A percentile compares a stretch with the other conserved stretches of the same genome.
Evolutionary conservation across 495 filamentous ascomycete species (phyloP).

Genomic region (Rhypophila decipiens): DNA sequence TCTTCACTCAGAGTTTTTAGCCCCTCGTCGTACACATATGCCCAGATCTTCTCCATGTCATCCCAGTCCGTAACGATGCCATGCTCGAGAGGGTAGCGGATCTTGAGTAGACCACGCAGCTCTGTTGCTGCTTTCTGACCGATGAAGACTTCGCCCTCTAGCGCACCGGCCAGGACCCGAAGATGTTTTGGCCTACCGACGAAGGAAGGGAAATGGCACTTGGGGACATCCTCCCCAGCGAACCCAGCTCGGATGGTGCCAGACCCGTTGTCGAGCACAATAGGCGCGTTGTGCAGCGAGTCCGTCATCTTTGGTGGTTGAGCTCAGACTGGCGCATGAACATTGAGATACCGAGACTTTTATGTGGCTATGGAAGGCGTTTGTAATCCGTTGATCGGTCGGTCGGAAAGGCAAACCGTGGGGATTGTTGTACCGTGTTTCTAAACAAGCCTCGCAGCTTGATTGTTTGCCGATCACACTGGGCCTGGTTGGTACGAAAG

Average conservation of each 20-base stretch:
- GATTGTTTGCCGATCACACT: background rate
- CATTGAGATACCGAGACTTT: too few relatives aligned
- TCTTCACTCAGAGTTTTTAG: conserved; percentile 96
- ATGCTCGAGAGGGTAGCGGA: conserved; percentile 92
- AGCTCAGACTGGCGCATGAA: background rate
- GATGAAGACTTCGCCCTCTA: conserved; percentile 97
- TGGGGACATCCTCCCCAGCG: conserved; percentile 89
- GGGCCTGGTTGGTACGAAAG: too few relatives aligned
- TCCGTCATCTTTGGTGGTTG: conserved; percentile 54
- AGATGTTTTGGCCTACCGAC: conserved; percentile 95
- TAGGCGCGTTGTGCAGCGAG: conserved; percentile 89
- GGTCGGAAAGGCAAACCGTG: too few relatives aligned
- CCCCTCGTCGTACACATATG: conserved; percentile 56
- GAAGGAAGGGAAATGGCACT: conserved; percentile 96
- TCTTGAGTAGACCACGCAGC: conserved; percentile 86
- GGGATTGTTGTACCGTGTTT: too few relatives aligned
- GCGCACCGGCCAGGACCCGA: conserved; percentile 88
- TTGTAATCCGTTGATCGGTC: too few relatives aligned
- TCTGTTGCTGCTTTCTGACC: conserved; percentile 84
- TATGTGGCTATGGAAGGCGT: too few relatives aligned
- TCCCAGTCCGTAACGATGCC: conserved; percentile 99
- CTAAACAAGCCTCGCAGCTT: background rate
- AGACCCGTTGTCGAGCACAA: conserved; percentile 98
- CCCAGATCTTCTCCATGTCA: conserved; percentile 99
- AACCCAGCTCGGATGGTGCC: conserved; percentile 97